These are phyloP conservation scores for Claviceps arundinis DNA, from an alignment of 2,329 filamentous ascomycete genomes.

Conservation along the genomic window DNA sequence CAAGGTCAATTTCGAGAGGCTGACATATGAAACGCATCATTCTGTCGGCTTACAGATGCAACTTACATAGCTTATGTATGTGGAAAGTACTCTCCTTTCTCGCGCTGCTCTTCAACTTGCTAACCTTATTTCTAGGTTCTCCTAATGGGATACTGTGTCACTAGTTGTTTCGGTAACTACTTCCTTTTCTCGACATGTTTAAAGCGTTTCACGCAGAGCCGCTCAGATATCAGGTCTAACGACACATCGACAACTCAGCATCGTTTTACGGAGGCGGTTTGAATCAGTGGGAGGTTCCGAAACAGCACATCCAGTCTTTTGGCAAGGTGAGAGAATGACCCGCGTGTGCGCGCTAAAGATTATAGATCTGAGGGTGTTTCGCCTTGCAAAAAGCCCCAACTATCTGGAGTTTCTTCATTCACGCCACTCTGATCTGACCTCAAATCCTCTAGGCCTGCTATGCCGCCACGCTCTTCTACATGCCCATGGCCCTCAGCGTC, in stretches of 20 bases:
- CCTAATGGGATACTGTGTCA: conserved; percentile 16
- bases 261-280: conserved; percentile 22
- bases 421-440: not conserved
- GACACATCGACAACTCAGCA: conserved; percentile 5
- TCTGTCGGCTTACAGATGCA: conserved; percentile 5
- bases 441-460: conserved; percentile 21
- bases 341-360: not conserved
- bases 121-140: conserved; percentile 10
- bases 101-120: too few relatives aligned
- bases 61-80: conserved; percentile 11
- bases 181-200: not conserved
- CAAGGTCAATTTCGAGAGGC: not conserved
- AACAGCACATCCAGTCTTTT: conserved; percentile 17
- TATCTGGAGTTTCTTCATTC: not conserved
- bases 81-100: too few relatives aligned
- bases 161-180: conserved; percentile 12
- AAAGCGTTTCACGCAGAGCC: not conserved
- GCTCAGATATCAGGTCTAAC: not conserved
- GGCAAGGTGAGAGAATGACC: conserved; percentile 16
- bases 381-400: not conserved
- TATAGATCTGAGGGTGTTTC: too few relatives aligned
- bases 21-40: not conserved
- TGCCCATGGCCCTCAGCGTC: conserved; percentile 28
- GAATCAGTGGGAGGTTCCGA: conserved; percentile 20
- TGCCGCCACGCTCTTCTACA: conserved; percentile 30